These are phyloP conservation scores for Penicillium sp. DNA, from an alignment of 2,329 filamentous ascomycete genomes.

Conservation along the genomic window DNA sequence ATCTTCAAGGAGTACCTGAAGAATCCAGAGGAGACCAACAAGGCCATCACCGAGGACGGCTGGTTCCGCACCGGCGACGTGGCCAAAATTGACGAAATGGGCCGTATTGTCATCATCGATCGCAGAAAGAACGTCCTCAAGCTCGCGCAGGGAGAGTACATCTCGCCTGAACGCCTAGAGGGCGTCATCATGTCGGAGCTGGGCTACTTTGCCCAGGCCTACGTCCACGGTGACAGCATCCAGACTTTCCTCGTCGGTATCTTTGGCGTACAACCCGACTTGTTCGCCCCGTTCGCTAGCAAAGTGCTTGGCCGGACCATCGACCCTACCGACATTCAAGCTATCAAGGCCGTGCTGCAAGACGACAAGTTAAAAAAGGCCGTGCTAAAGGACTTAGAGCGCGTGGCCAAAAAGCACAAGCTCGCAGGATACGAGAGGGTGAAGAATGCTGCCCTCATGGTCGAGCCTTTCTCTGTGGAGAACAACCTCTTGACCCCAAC, in stretches of 20 bases:
- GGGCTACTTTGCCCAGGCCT: slow-evolving; percentile 77
- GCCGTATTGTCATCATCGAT: slow-evolving; percentile 91
- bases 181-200: slow-evolving; percentile 88
- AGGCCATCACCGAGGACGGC: slow-evolving; percentile 81
- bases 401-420: slow-evolving; percentile 79
- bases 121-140: slow-evolving; percentile 99
- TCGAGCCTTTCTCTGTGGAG: slow-evolving; percentile 92
- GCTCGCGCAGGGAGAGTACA: slow-evolving; percentile 95
- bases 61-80: slow-evolving; percentile 99
- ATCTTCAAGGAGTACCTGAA: slow-evolving; percentile 89
- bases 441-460: slow-evolving; percentile 70
- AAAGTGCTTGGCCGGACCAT: slow-evolving; percentile 75
- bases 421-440: slow-evolving; percentile 92
- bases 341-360: slow-evolving; percentile 68
- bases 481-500: slow-evolving; percentile 74
- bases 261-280: slow-evolving; percentile 84
- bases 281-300: slow-evolving; percentile 80
- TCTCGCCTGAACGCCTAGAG: slow-evolving; percentile 95
- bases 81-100: slow-evolving; percentile 79
- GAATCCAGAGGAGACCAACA: slow-evolving; percentile 84
- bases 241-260: slow-evolving; percentile 83
- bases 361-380: slow-evolving; percentile 75
- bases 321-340: slow-evolving; percentile 64
- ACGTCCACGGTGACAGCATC: slow-evolving; percentile 86
- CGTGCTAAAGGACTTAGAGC: slow-evolving; percentile 77